Conservation (phyloP, 1,284 basidiomycete genomes). For the Cutaneotrichosporon mucoides region DNA sequence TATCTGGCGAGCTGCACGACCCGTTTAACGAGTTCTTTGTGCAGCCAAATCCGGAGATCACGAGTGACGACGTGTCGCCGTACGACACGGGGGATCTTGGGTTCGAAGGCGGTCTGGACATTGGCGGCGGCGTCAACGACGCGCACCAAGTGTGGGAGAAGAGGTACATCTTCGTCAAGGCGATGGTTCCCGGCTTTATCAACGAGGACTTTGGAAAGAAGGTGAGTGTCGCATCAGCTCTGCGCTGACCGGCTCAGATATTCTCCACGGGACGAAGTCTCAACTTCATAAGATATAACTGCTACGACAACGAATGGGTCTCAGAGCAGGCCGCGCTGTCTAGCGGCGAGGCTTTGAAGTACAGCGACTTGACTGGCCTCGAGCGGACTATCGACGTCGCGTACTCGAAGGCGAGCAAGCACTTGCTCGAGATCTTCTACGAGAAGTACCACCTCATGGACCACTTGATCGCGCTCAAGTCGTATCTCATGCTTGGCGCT, state of each 20-base stretch:
- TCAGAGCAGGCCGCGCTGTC: constrained; percentile 78
- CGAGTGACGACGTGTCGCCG: constrained; percentile 56
- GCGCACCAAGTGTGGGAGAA: constrained; percentile 72
- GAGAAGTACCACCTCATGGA: constrained; percentile 90
- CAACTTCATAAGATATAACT: constrained; percentile 97
- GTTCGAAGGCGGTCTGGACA: constrained; percentile 39
- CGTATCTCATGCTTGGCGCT: constrained; percentile 86
- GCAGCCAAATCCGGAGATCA: constrained; percentile 71
- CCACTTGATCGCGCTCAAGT: constrained; percentile 84
- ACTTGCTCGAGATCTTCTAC: constrained; percentile 92
- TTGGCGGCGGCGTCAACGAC: constrained; percentile 34
- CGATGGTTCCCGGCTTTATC: constrained; percentile 94
- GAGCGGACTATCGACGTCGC: constrained; percentile 93
- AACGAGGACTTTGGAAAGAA: constrained; percentile 92
- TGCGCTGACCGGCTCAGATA: constrained; percentile 58
- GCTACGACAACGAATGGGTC: constrained; percentile 94
- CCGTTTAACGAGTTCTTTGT: constrained; percentile 98
- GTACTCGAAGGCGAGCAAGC: constrained; percentile 83
- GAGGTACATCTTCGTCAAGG: constrained; percentile 84
- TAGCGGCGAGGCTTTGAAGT: constrained; percentile 61
- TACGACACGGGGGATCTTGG: constrained; percentile 40
- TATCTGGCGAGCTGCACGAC: constrained; percentile 92
- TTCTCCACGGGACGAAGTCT: constrained; percentile 97
- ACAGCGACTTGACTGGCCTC: constrained; percentile 87
- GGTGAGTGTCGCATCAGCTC: constrained; percentile 51